Conservation (phyloP, 2,329 filamentous ascomycete genomes). For the Zasmidium cellare region DNA sequence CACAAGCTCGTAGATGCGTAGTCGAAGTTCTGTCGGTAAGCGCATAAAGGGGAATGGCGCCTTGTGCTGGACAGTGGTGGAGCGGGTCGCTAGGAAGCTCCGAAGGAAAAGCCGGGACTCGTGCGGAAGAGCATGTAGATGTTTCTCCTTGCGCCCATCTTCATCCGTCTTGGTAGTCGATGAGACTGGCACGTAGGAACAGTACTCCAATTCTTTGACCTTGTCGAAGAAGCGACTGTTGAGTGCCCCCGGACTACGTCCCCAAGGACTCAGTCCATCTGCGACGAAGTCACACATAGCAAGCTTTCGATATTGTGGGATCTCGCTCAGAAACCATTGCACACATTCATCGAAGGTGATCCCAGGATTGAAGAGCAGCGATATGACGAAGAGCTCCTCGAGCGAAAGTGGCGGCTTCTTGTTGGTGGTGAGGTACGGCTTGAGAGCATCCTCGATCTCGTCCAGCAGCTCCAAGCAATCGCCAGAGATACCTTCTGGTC, state of each 20-base stretch:
- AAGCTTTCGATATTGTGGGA: neutral
- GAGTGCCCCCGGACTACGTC: too few species aligned
- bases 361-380: neutral
- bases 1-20: conserved; percentile 2
- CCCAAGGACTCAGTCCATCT: too few species aligned
- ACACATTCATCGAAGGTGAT: neutral
- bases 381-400: neutral
- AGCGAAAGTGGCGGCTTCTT: neutral
- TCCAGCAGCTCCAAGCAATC: neutral
- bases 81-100: too few species aligned
- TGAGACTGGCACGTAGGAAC: too few species aligned
- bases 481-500: neutral
- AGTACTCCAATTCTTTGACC: too few species aligned
- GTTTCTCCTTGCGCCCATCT: too few species aligned
- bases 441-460: neutral
- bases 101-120: too few species aligned
- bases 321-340: neutral
- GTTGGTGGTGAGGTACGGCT: neutral
- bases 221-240: too few species aligned
- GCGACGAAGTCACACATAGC: too few species aligned
- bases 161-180: too few species aligned
- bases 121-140: too few species aligned
- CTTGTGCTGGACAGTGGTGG: too few species aligned
- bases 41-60: conserved; percentile 1
- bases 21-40: conserved; percentile 4